A percentile compares a stretch with the other conserved stretches of the same genome.
phyloP scores from a whole-genome alignment of 352 stramenopile species.

The Phytophthora sp. region DNA sequence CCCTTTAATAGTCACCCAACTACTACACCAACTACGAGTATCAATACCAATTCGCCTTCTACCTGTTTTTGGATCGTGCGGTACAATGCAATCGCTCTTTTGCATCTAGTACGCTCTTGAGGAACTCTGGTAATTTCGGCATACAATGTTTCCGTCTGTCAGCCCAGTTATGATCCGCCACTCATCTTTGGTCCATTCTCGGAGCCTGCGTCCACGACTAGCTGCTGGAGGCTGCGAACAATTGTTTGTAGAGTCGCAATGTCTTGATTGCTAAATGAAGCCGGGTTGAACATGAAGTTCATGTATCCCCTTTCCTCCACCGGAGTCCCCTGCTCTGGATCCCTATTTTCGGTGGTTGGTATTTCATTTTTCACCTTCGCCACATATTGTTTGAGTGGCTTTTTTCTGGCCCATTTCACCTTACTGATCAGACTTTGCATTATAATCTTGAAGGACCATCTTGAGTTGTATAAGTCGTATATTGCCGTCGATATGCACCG shows the following conservation, averaged over 20 bases:
- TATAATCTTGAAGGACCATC: conserved; percentile 6
- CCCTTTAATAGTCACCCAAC: not conserved
- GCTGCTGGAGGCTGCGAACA: too few species aligned
- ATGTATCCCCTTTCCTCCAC: too few species aligned
- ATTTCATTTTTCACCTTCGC: not conserved
- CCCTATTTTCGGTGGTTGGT: too few species aligned
- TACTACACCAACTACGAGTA: too few species aligned
- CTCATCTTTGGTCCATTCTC: not conserved
- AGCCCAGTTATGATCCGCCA: conserved; percentile 9
- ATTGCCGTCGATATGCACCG: not conserved
- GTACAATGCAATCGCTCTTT: not conserved
- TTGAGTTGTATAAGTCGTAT: not conserved
- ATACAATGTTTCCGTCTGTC: not conserved
- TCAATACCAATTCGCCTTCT: conserved; percentile 2
- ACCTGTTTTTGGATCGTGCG: not conserved
- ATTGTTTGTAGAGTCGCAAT: too few species aligned
- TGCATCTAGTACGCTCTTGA: not conserved
- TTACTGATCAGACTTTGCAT: not conserved
- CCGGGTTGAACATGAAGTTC: too few species aligned
- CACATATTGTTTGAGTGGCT: not conserved
- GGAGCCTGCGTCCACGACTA: too few species aligned
- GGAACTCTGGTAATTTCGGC: not conserved
- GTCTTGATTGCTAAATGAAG: too few species aligned
- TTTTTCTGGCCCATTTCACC: not conserved
- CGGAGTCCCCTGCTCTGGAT: too few species aligned